Conservation (phyloP, 176 grass and related monocot species). For the Carex kokanica region DNA sequence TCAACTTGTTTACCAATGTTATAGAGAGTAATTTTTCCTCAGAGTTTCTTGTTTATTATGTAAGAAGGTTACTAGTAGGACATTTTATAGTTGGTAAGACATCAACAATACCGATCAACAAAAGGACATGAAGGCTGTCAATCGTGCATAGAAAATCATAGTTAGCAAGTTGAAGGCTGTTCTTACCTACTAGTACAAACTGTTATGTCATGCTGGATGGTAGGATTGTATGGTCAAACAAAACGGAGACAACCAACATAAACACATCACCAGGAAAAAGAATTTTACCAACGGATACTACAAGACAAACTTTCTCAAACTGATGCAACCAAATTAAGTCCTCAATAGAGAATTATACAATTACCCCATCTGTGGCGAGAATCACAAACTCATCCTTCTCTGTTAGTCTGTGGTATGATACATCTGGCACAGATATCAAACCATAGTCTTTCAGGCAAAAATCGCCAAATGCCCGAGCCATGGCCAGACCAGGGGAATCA, state of each 20-base stretch:
- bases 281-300: background rate
- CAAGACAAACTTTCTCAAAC: background rate
- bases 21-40: background rate
- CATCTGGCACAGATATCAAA: constrained; percentile 72
- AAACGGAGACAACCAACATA: constrained; percentile 3
- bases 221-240: background rate
- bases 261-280: background rate
- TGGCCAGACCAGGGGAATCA: constrained; percentile 74
- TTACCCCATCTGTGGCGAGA: constrained; percentile 80
- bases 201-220: background rate
- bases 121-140: background rate
- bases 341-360: constrained; percentile 1
- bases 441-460: constrained; percentile 89
- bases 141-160: no score
- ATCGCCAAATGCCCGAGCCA: constrained; percentile 92
- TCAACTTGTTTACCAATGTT: background rate
- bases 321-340: background rate
- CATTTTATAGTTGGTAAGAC: background rate
- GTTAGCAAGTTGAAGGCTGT: background rate
- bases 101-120: constrained; percentile 1
- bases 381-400: constrained; percentile 77
- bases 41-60: background rate
- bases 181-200: background rate
- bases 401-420: constrained; percentile 48
- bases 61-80: background rate